Evolutionary conservation across 306 rosid genomes (phyloP), one percentile per base, ranked within the genome.

Genomic region (Quercus variabilis): DNA sequence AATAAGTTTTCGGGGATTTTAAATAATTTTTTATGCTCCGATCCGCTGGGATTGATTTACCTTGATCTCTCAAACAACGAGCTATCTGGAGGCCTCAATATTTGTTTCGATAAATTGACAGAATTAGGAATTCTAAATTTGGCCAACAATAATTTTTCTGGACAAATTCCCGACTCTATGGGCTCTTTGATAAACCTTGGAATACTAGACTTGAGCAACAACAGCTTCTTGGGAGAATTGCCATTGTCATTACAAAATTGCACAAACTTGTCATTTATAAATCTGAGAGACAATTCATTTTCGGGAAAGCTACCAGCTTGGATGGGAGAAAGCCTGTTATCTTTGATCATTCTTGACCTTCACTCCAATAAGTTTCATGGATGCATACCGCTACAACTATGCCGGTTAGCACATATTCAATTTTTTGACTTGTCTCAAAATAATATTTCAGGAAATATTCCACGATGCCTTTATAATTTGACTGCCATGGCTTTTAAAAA

Each of bases 61-160:
- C 72, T 85, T 1, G 76, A 85, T 76, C 76, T 85, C 9, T 81
- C 86, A 0, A 15, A 49, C 11, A 82, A 82, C 38, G 46, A 17
- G 8, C 26, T 85, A 30, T 43, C 55, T 0, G 79, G 74, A 5
- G 73, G 78, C 15, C 60, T 81, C 3, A 76, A 81, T 3, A 5
- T 6, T 26, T 84, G 87, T 46, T 84, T 79, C 69, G 49, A 0
- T 11, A 30, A 73, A 3, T 56, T 6, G 6, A 28, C 2, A 43
- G 1, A 9, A 0, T 49, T 76, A 7, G 0, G 0, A 10, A 1
- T 2, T 1, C n/a, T 81, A 62, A 75, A 75, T 18, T 63, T 75
- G 33, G 80, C 52, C 26, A 10, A 41, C 20, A 79, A 79, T 72
- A 69, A 75, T 7, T 19, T 83, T 4, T 75, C 54, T 0, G 75